A percentile compares a stretch with the other conserved stretches of the same genome.
Evolutionary conservation across 1,139 yeast species (phyloP).

Genomic region (Scheffersomyces quercinus): DNA sequence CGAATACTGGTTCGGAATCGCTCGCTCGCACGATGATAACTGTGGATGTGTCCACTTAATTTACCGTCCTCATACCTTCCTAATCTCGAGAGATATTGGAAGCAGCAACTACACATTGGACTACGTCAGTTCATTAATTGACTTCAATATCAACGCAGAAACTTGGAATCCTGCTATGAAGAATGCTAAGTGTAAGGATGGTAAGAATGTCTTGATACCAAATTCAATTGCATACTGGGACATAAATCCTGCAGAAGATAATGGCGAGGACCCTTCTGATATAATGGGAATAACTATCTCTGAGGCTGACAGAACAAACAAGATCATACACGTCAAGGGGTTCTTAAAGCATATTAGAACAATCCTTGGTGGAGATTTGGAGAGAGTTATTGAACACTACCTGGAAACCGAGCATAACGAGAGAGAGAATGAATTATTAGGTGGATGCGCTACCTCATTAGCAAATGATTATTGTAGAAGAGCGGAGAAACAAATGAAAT

Average conservation of each 20-base stretch:
- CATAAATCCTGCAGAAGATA: neutral
- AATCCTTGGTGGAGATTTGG: constrained; percentile 5
- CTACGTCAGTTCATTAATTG: constrained; percentile 19
- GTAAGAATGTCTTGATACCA: constrained; percentile 21
- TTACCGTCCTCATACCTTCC: constrained; percentile 20
- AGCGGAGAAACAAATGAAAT: constrained; percentile 4
- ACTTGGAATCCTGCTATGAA: constrained; percentile 13
- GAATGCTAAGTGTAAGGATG: constrained; percentile 16
- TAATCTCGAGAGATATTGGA: constrained; percentile 14
- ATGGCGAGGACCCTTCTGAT: constrained; percentile 8
- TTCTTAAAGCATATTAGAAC: constrained; percentile 15
- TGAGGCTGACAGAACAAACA: constrained; percentile 21
- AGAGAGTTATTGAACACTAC: neutral
- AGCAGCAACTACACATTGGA: constrained; percentile 12
- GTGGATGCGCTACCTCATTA: constrained; percentile 13
- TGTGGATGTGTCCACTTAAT: constrained; percentile 9
- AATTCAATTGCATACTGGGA: constrained; percentile 22
- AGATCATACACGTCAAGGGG: constrained; percentile 17
- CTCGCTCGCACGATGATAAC: constrained; percentile 1
- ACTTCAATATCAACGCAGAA: constrained; percentile 19
- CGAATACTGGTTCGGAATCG: constrained; percentile 4
- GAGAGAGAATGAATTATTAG: constrained; percentile 11
- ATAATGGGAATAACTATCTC: constrained; percentile 22
- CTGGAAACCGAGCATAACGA: neutral
- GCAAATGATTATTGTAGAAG: constrained; percentile 13